Percentiles rank a stretch among this genome's conserved stretches.
phyloP scores from a whole-genome alignment of 345 rosid species.

The Citrus trifoliata region DNA sequence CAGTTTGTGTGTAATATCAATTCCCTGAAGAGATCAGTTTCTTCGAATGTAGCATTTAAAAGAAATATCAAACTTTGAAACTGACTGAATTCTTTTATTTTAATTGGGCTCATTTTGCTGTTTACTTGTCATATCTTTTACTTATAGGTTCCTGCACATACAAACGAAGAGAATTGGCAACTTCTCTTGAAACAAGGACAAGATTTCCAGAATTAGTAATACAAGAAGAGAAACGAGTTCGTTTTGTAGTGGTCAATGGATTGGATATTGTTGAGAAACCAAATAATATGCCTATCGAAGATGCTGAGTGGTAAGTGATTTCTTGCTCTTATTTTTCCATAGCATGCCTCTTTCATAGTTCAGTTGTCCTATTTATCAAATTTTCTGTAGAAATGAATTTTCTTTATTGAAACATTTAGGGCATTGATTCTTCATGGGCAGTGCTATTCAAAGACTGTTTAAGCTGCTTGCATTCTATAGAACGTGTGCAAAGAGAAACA shows the following conservation, averaged over 20 bases:
- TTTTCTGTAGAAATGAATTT: background rate
- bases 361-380: background rate
- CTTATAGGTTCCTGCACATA: constrained; percentile 59
- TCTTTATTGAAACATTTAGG: background rate
- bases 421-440: background rate
- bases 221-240: constrained; percentile 94
- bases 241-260: constrained; percentile 93
- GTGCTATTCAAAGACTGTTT: background rate
- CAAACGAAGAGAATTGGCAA: constrained; percentile 93
- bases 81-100: background rate
- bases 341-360: background rate
- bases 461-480: background rate
- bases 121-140: background rate
- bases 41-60: background rate
- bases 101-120: background rate
- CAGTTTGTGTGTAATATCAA: background rate
- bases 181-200: constrained; percentile 87
- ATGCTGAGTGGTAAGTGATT: constrained; percentile 79
- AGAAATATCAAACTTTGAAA: background rate
- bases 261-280: constrained; percentile 91
- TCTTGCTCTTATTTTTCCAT: background rate
- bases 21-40: background rate
- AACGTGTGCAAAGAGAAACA: background rate
- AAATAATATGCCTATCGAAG: constrained; percentile 47
- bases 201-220: constrained; percentile 93